Conservation (phyloP, 352 stramenopile genomes). For the Phytophthora citrophthora region DNA sequence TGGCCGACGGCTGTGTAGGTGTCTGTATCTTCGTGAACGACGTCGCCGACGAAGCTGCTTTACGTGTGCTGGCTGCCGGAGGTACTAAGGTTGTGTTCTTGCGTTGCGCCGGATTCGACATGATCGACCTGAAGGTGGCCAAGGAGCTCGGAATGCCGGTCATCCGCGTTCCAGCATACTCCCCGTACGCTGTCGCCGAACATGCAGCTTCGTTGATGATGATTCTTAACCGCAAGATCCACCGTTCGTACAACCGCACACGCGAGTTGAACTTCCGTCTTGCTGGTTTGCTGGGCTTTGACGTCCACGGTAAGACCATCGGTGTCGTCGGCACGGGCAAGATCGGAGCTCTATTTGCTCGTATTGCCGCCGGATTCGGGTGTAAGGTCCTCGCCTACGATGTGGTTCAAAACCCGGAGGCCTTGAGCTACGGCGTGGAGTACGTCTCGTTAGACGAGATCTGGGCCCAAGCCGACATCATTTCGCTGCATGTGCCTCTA, state of each 20-base stretch:
- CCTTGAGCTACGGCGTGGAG: constrained; percentile 35
- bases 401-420: constrained; percentile 58
- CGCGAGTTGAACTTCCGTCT: constrained; percentile 83
- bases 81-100: constrained; percentile 77
- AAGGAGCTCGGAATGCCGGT: constrained; percentile 69
- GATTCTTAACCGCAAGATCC: constrained; percentile 84
- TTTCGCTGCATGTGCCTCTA: constrained; percentile 89
- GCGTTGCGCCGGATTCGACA: constrained; percentile 83
- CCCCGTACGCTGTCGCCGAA: constrained; percentile 79
- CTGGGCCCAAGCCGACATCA: constrained; percentile 80
- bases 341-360: constrained; percentile 52
- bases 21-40: constrained; percentile 91
- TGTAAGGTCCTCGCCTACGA: constrained; percentile 77
- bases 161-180: constrained; percentile 77
- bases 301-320: constrained; percentile 77
- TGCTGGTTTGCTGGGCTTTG: constrained; percentile 61
- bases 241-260: constrained; percentile 78
- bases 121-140: constrained; percentile 68
- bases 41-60: constrained; percentile 58
- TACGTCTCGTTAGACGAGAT: constrained; percentile 64
- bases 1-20: constrained; percentile 62
- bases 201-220: constrained; percentile 80
- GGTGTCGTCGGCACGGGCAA: constrained; percentile 68
- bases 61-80: constrained; percentile 56
- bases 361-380: constrained; percentile 43